A percentile compares a stretch with the other conserved stretches of the same genome.
Conservation (phyloP, 768 basidiomycete species). For the Hydnum rufescens region DNA sequence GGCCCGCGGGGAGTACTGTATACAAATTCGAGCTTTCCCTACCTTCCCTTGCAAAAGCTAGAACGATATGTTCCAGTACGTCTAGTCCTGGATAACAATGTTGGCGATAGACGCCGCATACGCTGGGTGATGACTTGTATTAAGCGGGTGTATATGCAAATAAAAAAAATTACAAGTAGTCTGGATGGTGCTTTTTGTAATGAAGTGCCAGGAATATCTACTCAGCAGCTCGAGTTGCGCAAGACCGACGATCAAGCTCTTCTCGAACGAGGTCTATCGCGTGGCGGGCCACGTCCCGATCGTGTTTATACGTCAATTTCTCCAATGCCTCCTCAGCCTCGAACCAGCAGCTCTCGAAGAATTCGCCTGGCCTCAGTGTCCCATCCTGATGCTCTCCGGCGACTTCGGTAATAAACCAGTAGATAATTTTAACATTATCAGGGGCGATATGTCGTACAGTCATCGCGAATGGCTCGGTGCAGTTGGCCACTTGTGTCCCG, state of each 20-base stretch:
- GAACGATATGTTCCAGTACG: too few species aligned
- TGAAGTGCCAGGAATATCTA: too few species aligned
- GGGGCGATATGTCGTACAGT: slow-evolving; percentile 3
- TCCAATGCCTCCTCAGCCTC: slow-evolving; percentile 6
- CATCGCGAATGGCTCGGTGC: slow-evolving; percentile 6
- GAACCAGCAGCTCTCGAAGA: slow-evolving; percentile 4
- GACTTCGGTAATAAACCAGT: slow-evolving; percentile 9
- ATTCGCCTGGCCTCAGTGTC: slow-evolving; percentile 7
- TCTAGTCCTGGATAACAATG: too few species aligned
- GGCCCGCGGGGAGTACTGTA: too few species aligned
- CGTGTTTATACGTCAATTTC: slow-evolving; percentile 5
- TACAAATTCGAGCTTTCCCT: too few species aligned
- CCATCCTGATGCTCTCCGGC: background rate
- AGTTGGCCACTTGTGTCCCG: slow-evolving; percentile 1
- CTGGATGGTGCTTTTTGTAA: too few species aligned
- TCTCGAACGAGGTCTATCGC: slow-evolving; percentile 8
- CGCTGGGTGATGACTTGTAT: too few species aligned
- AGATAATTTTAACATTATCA: slow-evolving; percentile 9
- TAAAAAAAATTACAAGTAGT: too few species aligned
- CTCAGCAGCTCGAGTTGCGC: background rate
- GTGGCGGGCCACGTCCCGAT: slow-evolving; percentile 8
- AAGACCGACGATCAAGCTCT: background rate
- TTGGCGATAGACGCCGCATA: too few species aligned
- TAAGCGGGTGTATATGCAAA: too few species aligned
- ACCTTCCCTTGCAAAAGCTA: too few species aligned